A percentile compares a stretch with the other conserved stretches of the same genome.
Conservation (phyloP, 2,329 filamentous ascomycete genomes). For the Iodosphaeria phyllophila region DNA sequence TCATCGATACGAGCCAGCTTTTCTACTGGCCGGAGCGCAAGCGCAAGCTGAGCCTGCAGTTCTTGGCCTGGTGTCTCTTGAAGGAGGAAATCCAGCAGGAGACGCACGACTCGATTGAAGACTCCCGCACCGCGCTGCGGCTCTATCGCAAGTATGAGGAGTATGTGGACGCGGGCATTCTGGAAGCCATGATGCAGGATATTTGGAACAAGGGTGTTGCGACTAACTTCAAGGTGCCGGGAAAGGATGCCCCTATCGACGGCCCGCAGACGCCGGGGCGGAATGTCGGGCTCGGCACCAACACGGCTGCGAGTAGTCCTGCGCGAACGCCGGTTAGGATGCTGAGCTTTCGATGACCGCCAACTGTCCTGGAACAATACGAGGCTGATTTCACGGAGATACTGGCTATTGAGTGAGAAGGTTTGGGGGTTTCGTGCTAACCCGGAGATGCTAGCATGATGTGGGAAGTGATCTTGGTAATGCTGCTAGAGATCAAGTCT, state of each 20-base stretch:
- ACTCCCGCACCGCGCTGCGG: slow-evolving; percentile 76
- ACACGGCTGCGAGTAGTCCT: slow-evolving; percentile 2
- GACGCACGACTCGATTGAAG: slow-evolving; percentile 89
- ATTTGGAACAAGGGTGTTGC: slow-evolving; percentile 54
- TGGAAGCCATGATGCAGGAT: slow-evolving; percentile 70
- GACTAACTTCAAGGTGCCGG: slow-evolving; percentile 36
- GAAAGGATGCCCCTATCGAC: slow-evolving; percentile 10
- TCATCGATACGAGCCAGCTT: slow-evolving; percentile 84
- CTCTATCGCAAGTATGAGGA: slow-evolving; percentile 82
- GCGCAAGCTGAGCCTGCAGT: slow-evolving; percentile 78
- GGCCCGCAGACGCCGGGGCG: slow-evolving; percentile 8
- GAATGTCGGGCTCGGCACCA: slow-evolving; percentile 2
- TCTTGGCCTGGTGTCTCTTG: slow-evolving; percentile 77
- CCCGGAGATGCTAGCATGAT: no score
- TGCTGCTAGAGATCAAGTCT: no score
- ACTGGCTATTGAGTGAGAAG: no score
- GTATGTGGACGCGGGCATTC: slow-evolving; percentile 67
- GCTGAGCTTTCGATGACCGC: slow-evolving; percentile 1
- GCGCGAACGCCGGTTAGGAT: slow-evolving; percentile 2
- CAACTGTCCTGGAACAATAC: no score
- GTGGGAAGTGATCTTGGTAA: no score
- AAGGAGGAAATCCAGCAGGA: slow-evolving; percentile 88
- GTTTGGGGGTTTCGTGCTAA: no score
- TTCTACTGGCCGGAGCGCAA: slow-evolving; percentile 69
- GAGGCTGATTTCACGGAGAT: no score